phyloP scores from a whole-genome alignment of 805 yeast species.

The Yamadazyma kitorensis region DNA sequence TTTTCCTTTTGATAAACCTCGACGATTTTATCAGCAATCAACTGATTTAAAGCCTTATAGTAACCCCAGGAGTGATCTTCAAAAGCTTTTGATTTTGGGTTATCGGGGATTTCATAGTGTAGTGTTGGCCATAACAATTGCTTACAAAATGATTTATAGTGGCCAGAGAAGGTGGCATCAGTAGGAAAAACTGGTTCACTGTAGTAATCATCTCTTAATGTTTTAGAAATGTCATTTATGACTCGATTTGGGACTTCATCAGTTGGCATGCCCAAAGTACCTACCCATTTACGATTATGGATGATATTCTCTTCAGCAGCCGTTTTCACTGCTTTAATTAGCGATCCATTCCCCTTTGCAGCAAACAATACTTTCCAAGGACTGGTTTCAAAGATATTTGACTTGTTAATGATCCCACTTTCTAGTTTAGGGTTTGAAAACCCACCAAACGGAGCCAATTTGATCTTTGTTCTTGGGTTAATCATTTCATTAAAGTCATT shows the following conservation, averaged over 20 bases:
- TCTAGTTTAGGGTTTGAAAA: slow-evolving; percentile 61
- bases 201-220: slow-evolving; percentile 47
- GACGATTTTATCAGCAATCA: slow-evolving; percentile 74
- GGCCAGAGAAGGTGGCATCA: slow-evolving; percentile 84
- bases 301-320: slow-evolving; percentile 41
- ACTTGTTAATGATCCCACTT: slow-evolving; percentile 37
- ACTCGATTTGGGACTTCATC: slow-evolving; percentile 68
- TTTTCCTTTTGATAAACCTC: slow-evolving; percentile 50
- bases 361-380: slow-evolving; percentile 76
- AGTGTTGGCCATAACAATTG: slow-evolving; percentile 96
- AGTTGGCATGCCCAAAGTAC: slow-evolving; percentile 89
- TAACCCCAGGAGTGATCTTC: slow-evolving; percentile 94
- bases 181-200: slow-evolving; percentile 68
- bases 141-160: slow-evolving; percentile 87
- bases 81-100: slow-evolving; percentile 89
- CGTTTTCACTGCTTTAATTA: slow-evolving; percentile 75
- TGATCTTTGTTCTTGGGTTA: slow-evolving; percentile 27
- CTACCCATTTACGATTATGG: slow-evolving; percentile 65
- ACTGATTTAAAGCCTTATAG: slow-evolving; percentile 71
- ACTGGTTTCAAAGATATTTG: slow-evolving; percentile 52
- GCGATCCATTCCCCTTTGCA: slow-evolving; percentile 80
- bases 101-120: slow-evolving; percentile 91
- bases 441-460: slow-evolving; percentile 69
- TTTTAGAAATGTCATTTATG: slow-evolving; percentile 49
- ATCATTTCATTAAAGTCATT: slow-evolving; percentile 25